Percentiles rank a stretch among this genome's conserved stretches.
These are phyloP conservation scores for Didymella lethalis DNA, from an alignment of 2,329 filamentous ascomycete species.

Conservation along the genomic window DNA sequence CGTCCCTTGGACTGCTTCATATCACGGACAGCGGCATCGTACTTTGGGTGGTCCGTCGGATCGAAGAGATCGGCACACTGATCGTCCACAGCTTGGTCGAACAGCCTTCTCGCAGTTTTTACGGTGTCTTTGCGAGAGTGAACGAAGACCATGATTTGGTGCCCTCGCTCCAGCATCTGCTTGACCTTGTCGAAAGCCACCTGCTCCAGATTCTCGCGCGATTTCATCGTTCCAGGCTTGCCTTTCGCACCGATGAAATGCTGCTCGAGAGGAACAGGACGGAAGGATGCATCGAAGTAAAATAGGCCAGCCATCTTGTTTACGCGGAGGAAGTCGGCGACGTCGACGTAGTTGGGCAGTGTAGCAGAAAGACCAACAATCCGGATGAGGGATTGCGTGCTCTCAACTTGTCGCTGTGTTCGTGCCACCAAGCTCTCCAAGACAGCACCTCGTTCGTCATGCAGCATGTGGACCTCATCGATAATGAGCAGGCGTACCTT, in stretches of 20 bases:
- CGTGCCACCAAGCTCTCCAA: constrained; percentile 94
- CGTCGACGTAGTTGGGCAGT: constrained; percentile 94
- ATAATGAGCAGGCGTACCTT: constrained; percentile 97
- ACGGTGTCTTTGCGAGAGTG: constrained; percentile 96
- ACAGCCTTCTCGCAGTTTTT: constrained; percentile 82
- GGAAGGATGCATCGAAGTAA: constrained; percentile 96
- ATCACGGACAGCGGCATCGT: constrained; percentile 80
- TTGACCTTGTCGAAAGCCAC: constrained; percentile 93
- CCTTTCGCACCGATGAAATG: constrained; percentile 97
- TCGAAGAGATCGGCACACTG: constrained; percentile 83
- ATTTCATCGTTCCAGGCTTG: constrained; percentile 80
- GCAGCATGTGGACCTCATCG: constrained; percentile 99
- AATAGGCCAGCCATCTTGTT: constrained; percentile 93
- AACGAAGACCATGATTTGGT: constrained; percentile 99
- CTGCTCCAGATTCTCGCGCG: constrained; percentile 86
- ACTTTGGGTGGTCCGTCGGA: constrained; percentile 77
- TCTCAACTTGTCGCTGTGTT: constrained; percentile 96
- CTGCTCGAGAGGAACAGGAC: constrained; percentile 94
- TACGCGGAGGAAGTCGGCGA: constrained; percentile 95
- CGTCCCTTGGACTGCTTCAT: constrained; percentile 85
- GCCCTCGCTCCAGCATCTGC: constrained; percentile 88
- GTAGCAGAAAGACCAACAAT: constrained; percentile 96
- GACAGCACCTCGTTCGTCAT: constrained; percentile 95
- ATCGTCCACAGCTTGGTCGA: constrained; percentile 85
- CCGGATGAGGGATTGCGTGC: constrained; percentile 94